Conservation (phyloP, 129 eudicot genomes). For the Flaveria brownii region DNA sequence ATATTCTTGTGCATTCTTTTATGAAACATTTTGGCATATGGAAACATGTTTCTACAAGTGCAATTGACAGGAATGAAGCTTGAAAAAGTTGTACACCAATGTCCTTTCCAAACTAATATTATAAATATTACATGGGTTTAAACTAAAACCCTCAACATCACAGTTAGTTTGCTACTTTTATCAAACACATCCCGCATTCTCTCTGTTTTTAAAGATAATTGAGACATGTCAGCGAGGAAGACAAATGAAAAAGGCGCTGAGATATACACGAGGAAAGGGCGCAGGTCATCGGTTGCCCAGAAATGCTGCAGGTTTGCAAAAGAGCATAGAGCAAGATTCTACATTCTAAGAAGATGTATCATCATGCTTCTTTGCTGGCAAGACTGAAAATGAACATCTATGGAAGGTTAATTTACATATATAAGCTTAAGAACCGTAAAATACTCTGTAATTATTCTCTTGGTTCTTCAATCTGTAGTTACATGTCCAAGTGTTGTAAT, state of each 20-base stretch:
- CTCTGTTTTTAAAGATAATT: background rate
- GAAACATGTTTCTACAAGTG: too few relatives aligned
- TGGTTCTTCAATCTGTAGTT: background rate
- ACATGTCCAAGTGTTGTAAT: background rate
- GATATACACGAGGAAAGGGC: constrained; percentile 24
- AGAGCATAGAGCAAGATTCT: constrained; percentile 45
- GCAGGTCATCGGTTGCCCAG: constrained; percentile 29
- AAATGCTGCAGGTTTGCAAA: constrained; percentile 41
- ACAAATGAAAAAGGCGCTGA: background rate
- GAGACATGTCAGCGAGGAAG: constrained; percentile 10
- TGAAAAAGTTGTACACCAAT: too few relatives aligned
- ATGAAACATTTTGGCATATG: too few relatives aligned
- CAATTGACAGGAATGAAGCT: too few relatives aligned
- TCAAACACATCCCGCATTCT: too few relatives aligned
- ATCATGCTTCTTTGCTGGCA: constrained; percentile 45
- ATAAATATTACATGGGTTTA: too few relatives aligned
- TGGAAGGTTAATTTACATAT: background rate
- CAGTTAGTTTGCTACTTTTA: too few relatives aligned
- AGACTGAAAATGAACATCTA: constrained; percentile 12
- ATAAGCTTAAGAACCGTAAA: background rate
- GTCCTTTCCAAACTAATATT: too few relatives aligned
- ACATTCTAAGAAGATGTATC: constrained; percentile 44
- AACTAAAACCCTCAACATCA: too few relatives aligned
- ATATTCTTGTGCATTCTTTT: too few relatives aligned
- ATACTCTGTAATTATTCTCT: background rate